Evolutionary conservation across 805 yeast genomes (phyloP).

Genomic region (Yarrowia divulgata): DNA sequence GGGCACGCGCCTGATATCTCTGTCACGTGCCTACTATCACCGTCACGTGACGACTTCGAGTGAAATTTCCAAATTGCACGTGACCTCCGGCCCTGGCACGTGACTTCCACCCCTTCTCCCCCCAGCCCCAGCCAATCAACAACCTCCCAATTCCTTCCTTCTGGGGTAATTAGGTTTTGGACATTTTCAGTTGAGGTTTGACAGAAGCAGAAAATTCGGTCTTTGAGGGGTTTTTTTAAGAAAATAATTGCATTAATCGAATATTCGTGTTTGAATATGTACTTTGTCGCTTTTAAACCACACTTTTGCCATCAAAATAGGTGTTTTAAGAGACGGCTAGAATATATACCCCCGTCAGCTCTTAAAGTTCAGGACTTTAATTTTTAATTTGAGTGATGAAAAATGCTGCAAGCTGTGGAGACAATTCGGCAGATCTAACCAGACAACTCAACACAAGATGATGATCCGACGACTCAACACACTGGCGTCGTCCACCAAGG

Average conservation of each 20-base stretch:
- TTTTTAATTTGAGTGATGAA: neutral
- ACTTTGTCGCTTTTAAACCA: too few relatives aligned
- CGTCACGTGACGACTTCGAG: neutral
- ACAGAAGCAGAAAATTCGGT: too few relatives aligned
- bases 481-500: neutral
- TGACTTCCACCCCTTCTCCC: neutral
- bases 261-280: too few relatives aligned
- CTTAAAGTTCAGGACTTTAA: too few relatives aligned
- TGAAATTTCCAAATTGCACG: neutral
- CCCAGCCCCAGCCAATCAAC: constrained; percentile 1
- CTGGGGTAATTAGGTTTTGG: constrained; percentile 15
- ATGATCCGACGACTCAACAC: constrained; percentile 27
- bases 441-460: neutral
- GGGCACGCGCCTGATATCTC: too few relatives aligned
- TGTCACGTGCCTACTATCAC: too few relatives aligned
- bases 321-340: too few relatives aligned
- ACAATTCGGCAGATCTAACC: neutral
- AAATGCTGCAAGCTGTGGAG: neutral
- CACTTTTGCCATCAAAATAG: too few relatives aligned
- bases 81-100: neutral
- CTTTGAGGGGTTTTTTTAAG: neutral
- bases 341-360: too few relatives aligned
- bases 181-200: too few relatives aligned
- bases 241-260: too few relatives aligned
- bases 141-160: neutral